A percentile compares a stretch with the other conserved stretches of the same genome.
phyloP scores from a whole-genome alignment of 1,284 basidiomycete species.

The Apiotrichum mycotoxinovorans region DNA sequence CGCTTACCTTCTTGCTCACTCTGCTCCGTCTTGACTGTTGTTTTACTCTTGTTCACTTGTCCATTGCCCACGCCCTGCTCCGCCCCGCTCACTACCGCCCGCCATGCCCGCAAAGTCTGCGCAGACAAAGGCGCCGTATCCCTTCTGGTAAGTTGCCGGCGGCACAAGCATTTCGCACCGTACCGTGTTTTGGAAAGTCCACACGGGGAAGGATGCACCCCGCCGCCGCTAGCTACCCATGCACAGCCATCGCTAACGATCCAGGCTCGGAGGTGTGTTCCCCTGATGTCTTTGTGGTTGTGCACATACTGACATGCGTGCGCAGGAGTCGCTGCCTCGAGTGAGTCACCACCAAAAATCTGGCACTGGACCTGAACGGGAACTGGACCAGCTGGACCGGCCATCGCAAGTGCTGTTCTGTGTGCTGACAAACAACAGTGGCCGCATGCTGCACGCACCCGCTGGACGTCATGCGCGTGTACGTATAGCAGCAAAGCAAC shows the following conservation, averaged over 20 bases:
- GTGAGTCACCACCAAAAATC: conserved; percentile 2
- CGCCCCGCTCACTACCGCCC: neutral
- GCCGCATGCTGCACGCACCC: conserved; percentile 82
- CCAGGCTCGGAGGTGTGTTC: conserved; percentile 18
- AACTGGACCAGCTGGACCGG: no score
- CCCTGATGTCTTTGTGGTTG: no score
- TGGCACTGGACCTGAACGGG: neutral
- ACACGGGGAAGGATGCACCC: no score
- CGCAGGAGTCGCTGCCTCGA: conserved; percentile 8
- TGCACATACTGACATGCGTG: conserved; percentile 5
- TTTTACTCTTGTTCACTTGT: neutral
- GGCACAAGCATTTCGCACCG: no score
- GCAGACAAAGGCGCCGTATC: conserved; percentile 15
- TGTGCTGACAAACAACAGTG: conserved; percentile 58
- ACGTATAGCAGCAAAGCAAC: no score
- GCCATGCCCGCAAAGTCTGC: neutral
- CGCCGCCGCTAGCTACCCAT: neutral
- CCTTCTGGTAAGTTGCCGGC: conserved; percentile 22
- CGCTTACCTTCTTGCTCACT: no score
- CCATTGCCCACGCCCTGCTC: neutral
- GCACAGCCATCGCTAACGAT: neutral
- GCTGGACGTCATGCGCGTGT: conserved; percentile 83
- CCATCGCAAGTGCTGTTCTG: no score
- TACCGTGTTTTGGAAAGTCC: no score
- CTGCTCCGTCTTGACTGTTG: neutral